Percentiles rank a stretch among this genome's conserved stretches.
Evolutionary conservation across 2,329 filamentous ascomycete species (phyloP).

Genomic region (Ophiocordyceps camponoti-floridani): DNA sequence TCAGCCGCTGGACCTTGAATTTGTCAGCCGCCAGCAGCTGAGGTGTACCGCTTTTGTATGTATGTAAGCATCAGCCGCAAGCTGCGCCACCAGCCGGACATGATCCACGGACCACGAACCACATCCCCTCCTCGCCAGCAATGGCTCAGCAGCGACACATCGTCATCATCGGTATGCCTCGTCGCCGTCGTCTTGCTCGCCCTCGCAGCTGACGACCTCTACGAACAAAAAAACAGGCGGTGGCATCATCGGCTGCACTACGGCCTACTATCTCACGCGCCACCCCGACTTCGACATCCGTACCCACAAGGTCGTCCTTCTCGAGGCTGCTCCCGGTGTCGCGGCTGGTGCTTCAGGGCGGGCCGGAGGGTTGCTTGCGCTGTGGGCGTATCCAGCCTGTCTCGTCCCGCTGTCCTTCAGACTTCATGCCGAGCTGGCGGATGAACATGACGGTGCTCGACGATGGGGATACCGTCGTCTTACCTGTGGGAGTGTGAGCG

Average conservation of each 20-base stretch:
- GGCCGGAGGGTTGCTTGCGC: slow-evolving; percentile 73
- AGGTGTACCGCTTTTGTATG: too few species aligned
- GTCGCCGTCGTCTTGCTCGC: slow-evolving; percentile 2
- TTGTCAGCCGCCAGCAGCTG: too few species aligned
- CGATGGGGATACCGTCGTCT: slow-evolving; percentile 78
- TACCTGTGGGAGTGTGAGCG: slow-evolving; percentile 45
- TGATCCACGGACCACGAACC: too few species aligned
- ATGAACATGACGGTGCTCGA: slow-evolving; percentile 59
- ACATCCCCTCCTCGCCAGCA: not conserved
- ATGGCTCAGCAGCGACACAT: slow-evolving; percentile 25
- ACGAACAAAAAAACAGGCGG: slow-evolving; percentile 50
- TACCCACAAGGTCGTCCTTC: slow-evolving; percentile 62
- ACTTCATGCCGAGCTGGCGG: slow-evolving; percentile 69
- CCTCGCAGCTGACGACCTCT: slow-evolving; percentile 1
- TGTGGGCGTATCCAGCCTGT: slow-evolving; percentile 78
- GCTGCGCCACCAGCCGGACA: too few species aligned
- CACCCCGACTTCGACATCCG: slow-evolving; percentile 64
- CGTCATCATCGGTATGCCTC: slow-evolving; percentile 27
- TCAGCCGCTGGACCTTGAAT: too few species aligned
- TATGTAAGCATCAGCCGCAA: too few species aligned
- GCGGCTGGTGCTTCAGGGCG: slow-evolving; percentile 91
- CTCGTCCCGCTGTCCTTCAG: slow-evolving; percentile 76
- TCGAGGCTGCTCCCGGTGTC: slow-evolving; percentile 68
- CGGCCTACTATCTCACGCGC: slow-evolving; percentile 78
- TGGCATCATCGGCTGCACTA: slow-evolving; percentile 82